Conservation (phyloP, 192 early-diverging fungal species). For the Linnemannia elongata region DNA sequence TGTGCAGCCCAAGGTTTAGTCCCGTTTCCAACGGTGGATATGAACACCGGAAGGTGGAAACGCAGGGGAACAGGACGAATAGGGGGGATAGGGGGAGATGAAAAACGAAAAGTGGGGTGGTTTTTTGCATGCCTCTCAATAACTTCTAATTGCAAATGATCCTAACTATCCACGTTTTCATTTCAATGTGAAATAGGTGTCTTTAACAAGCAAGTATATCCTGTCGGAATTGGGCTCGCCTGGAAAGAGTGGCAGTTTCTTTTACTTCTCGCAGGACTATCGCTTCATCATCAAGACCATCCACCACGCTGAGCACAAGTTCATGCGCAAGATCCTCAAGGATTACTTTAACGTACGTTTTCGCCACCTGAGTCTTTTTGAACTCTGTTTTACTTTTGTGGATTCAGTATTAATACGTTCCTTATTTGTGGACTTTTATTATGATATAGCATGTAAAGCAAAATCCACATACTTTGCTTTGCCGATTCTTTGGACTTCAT, state of each 20-base stretch:
- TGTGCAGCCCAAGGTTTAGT: slow-evolving; percentile 15
- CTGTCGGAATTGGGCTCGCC: slow-evolving; percentile 94
- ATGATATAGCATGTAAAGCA: slow-evolving; percentile 77
- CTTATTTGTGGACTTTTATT: slow-evolving; percentile 13
- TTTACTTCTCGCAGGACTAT: slow-evolving; percentile 98
- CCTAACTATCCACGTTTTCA: neutral
- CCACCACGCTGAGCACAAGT: slow-evolving; percentile 94
- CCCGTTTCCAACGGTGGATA: neutral
- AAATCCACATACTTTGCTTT: slow-evolving; percentile 94
- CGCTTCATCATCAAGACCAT: slow-evolving; percentile 99
- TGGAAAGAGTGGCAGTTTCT: slow-evolving; percentile 96
- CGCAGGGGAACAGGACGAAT: neutral
- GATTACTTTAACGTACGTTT: slow-evolving; percentile 84
- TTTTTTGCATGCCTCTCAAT: neutral
- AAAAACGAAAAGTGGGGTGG: neutral
- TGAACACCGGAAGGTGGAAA: neutral
- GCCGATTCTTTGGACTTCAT: slow-evolving; percentile 95
- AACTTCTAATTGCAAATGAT: neutral
- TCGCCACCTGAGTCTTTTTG: neutral
- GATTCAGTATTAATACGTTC: no score
- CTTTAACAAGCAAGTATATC: slow-evolving; percentile 96
- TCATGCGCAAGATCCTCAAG: slow-evolving; percentile 87
- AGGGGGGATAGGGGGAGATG: neutral
- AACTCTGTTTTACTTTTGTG: neutral
- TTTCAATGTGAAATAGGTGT: slow-evolving; percentile 65